A percentile compares a stretch with the other conserved stretches of the same genome.
Conservation (phyloP, 1,139 yeast species). For the Taphrina sp. region DNA sequence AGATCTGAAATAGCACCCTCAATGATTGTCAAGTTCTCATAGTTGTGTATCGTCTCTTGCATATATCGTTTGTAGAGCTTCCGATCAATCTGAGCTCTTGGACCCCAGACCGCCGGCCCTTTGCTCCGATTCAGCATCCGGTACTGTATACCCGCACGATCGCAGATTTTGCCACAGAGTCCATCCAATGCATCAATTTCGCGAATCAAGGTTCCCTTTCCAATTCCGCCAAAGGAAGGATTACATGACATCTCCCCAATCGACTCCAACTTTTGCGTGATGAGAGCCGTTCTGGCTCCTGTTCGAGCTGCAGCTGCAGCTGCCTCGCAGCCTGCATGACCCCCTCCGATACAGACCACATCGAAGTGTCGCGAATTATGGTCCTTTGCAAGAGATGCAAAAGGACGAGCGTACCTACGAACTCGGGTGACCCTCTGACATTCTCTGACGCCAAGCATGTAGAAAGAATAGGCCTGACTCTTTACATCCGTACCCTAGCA, state of each 20-base stretch:
- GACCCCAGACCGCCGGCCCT: conserved; percentile 99
- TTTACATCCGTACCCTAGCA: too few relatives aligned
- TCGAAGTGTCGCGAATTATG: conserved; percentile 11
- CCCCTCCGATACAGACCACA: conserved; percentile 92
- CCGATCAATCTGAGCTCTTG: conserved; percentile 93
- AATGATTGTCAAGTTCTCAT: conserved; percentile 59
- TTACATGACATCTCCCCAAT: conserved; percentile 71
- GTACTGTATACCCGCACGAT: conserved; percentile 89
- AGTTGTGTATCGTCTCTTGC: conserved; percentile 63
- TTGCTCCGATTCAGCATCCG: conserved; percentile 80
- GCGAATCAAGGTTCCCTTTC: conserved; percentile 86
- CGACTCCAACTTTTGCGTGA: conserved; percentile 72
- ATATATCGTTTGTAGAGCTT: conserved; percentile 72
- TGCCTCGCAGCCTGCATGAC: conserved; percentile 99
- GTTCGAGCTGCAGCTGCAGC: conserved; percentile 88
- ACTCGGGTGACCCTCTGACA: too few relatives aligned
- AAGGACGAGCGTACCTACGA: neutral
- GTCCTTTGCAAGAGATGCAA: neutral
- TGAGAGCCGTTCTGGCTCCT: conserved; percentile 68
- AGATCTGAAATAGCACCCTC: conserved; percentile 84
- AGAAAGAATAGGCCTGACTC: too few relatives aligned
- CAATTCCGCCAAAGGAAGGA: conserved; percentile 98
- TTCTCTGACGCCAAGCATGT: too few relatives aligned
- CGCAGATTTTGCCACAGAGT: conserved; percentile 77
- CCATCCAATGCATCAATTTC: conserved; percentile 98